phyloP scores from a whole-genome alignment of 2,329 filamentous ascomycete species.

The Diaporthe sp. region DNA sequence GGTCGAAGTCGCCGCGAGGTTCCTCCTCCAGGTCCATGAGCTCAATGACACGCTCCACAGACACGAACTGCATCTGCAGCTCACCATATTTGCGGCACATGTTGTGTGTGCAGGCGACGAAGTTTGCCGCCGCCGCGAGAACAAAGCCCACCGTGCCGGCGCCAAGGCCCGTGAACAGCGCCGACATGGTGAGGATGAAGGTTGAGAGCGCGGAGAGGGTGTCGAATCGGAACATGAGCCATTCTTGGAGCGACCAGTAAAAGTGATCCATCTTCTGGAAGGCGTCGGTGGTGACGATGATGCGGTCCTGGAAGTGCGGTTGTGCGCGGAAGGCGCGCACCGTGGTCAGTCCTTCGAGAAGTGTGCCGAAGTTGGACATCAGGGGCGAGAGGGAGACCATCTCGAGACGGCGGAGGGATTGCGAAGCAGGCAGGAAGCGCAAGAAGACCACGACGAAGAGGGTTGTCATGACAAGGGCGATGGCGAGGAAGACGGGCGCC shows the following conservation, averaged over 20 bases:
- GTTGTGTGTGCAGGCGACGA: conserved; percentile 78
- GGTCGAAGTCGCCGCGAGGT: conserved; percentile 73
- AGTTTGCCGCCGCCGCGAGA: conserved; percentile 77
- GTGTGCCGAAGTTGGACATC: conserved; percentile 92
- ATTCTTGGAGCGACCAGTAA: conserved; percentile 90
- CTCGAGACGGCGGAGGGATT: conserved; percentile 85
- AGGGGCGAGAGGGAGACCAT: conserved; percentile 91
- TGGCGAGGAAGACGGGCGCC: conserved; percentile 81
- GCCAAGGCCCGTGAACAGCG: conserved; percentile 80
- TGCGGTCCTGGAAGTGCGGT: conserved; percentile 81
- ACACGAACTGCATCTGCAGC: conserved; percentile 93
- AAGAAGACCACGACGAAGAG: conserved; percentile 82
- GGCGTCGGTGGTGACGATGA: conserved; percentile 84
- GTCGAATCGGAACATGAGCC: conserved; percentile 87
- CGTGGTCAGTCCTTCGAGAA: conserved; percentile 87
- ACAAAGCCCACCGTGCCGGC: conserved; percentile 88
- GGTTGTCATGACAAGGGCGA: conserved; percentile 76
- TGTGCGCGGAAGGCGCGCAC: conserved; percentile 88
- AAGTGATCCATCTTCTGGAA: conserved; percentile 98
- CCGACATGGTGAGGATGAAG: conserved; percentile 79
- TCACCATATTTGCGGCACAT: conserved; percentile 86
- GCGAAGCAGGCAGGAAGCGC: conserved; percentile 84
- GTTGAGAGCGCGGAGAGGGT: conserved; percentile 79
- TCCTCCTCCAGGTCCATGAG: conserved; percentile 85
- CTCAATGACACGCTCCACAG: conserved; percentile 88